Percentiles rank a stretch among this genome's conserved stretches.
Evolutionary conservation across 2,329 filamentous ascomycete genomes (phyloP).

Genomic region (Parastagonospora avenae): DNA sequence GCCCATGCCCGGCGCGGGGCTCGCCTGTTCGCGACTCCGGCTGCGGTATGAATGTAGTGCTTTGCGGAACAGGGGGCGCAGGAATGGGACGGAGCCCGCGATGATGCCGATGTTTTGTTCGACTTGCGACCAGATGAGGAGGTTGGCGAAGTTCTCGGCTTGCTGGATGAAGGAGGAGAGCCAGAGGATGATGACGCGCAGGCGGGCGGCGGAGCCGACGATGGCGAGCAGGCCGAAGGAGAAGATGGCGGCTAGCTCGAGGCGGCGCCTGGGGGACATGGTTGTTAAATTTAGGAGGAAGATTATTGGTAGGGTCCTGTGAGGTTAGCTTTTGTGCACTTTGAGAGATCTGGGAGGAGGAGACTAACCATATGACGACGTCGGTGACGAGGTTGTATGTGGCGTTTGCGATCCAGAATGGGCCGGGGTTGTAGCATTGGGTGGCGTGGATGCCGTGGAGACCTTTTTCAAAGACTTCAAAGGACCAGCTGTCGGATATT

Average conservation of each 20-base stretch:
- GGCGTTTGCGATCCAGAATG: constrained; percentile 44
- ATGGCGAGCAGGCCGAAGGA: constrained; percentile 40
- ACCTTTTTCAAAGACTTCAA: constrained; percentile 22
- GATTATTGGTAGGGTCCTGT: constrained; percentile 48
- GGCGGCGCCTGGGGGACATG: constrained; percentile 54
- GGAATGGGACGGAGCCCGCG: constrained; percentile 38
- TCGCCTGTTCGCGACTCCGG: constrained; percentile 13
- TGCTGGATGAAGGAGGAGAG: constrained; percentile 20
- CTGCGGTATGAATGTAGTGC: constrained; percentile 3
- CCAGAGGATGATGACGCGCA: constrained; percentile 36
- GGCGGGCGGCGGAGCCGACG: constrained; percentile 34
- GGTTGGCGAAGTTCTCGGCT: constrained; percentile 18
- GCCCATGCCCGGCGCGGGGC: constrained; percentile 13
- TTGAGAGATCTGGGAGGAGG: background rate
- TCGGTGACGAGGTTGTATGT: constrained; percentile 46
- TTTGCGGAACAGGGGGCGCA: constrained; percentile 31
- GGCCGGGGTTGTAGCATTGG: constrained; percentile 32
- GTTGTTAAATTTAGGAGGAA: constrained; percentile 51
- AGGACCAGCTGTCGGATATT: constrained; percentile 32
- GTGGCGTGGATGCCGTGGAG: constrained; percentile 17
- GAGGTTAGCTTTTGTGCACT: background rate
- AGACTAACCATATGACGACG: background rate
- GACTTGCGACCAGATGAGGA: constrained; percentile 40
- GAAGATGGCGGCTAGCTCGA: constrained; percentile 52
- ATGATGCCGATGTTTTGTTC: constrained; percentile 40